These are phyloP conservation scores for Mycena vulgaris DNA, from an alignment of 768 basidiomycete species.

Conservation along the genomic window DNA sequence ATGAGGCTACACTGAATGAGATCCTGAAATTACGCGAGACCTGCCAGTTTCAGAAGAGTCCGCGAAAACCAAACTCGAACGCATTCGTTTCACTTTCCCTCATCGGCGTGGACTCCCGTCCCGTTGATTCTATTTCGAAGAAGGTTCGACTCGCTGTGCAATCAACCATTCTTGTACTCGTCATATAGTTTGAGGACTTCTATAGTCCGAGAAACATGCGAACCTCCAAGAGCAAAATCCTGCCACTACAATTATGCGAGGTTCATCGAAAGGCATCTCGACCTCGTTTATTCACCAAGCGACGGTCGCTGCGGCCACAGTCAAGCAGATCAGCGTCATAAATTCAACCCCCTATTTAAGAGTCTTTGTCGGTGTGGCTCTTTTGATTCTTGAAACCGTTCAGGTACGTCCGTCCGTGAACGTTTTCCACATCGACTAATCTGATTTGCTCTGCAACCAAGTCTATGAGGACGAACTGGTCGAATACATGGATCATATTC, in stretches of 20 bases:
- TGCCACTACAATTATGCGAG: no score
- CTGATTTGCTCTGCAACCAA: not conserved
- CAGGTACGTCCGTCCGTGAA: not conserved
- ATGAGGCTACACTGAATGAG: constrained; percentile 51
- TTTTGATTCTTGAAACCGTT: constrained; percentile 13
- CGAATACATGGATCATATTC: not conserved
- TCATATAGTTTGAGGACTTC: no score
- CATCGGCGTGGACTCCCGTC: no score
- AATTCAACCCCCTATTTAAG: not conserved
- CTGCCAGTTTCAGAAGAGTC: constrained; percentile 63
- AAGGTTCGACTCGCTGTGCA: no score
- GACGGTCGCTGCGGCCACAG: not conserved
- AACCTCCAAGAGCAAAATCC: no score
- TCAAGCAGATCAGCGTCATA: not conserved
- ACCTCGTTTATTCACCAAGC: not conserved
- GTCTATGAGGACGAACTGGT: constrained; percentile 10
- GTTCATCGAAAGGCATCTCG: not conserved
- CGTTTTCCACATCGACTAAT: not conserved
- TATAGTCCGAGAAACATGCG: no score
- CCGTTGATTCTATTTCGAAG: no score
- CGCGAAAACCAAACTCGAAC: constrained; percentile 67
- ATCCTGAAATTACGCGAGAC: constrained; percentile 62
- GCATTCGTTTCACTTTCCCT: no score
- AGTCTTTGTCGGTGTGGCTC: constrained; percentile 7
- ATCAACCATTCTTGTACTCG: no score